Evolutionary conservation across 768 basidiomycete genomes (phyloP).

Genomic region (Leucosporidium creatinivorum): DNA sequence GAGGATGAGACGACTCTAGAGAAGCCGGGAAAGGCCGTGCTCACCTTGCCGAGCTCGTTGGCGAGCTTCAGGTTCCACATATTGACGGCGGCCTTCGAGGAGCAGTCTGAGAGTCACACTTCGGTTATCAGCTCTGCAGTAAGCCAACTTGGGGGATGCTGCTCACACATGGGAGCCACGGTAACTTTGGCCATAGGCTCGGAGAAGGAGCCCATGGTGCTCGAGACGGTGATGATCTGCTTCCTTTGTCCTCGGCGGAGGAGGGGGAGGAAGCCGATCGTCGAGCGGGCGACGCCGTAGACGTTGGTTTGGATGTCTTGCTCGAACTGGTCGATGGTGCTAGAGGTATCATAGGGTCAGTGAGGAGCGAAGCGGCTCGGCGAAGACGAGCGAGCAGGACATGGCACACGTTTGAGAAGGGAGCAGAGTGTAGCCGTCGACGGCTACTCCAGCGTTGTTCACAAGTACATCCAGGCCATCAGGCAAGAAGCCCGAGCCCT

Average conservation of each 20-base stretch:
- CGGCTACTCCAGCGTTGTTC: slow-evolving; percentile 28
- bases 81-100: slow-evolving; percentile 26
- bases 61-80: slow-evolving; percentile 26
- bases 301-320: slow-evolving; percentile 38
- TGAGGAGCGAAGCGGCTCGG: no score
- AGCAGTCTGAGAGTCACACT: slow-evolving; percentile 17
- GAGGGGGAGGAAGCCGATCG: slow-evolving; percentile 46
- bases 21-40: no score
- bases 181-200: neutral
- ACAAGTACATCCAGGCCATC: slow-evolving; percentile 17
- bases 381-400: no score
- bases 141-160: no score
- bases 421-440: neutral
- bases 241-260: slow-evolving; percentile 30
- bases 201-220: slow-evolving; percentile 3
- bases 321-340: neutral
- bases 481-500: slow-evolving; percentile 11
- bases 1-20: no score
- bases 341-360: neutral
- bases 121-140: no score
- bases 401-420: no score
- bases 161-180: slow-evolving; percentile 4
- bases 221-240: slow-evolving; percentile 20
- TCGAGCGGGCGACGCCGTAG: slow-evolving; percentile 42
- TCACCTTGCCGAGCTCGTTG: neutral